Conservation (phyloP, 1,139 yeast genomes). For the Meyerozyma sp. region DNA sequence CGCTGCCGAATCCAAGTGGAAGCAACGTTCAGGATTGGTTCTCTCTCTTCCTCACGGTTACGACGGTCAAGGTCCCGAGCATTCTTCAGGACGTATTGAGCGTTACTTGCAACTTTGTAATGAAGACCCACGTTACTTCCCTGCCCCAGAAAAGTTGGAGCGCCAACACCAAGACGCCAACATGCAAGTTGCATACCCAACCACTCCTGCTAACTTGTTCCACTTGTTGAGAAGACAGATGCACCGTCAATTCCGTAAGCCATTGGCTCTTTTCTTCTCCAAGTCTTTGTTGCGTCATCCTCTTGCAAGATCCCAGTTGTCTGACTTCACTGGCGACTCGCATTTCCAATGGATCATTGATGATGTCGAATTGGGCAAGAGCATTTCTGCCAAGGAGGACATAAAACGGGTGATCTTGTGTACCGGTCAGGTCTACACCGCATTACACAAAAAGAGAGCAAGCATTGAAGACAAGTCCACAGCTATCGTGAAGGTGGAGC, state of each 20-base stretch:
- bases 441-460: slow-evolving; percentile 85
- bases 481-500: slow-evolving; percentile 87
- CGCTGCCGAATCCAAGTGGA: slow-evolving; percentile 98
- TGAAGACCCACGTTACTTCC: slow-evolving; percentile 95
- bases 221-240: slow-evolving; percentile 97
- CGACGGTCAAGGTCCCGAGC: slow-evolving; percentile 99
- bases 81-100: slow-evolving; percentile 96
- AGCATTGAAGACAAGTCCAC: slow-evolving; percentile 70
- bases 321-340: slow-evolving; percentile 87
- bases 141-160: slow-evolving; percentile 77
- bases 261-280: slow-evolving; percentile 83
- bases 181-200: slow-evolving; percentile 97
- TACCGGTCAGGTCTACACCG: slow-evolving; percentile 93
- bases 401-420: slow-evolving; percentile 83
- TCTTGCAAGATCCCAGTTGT: slow-evolving; percentile 79
- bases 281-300: slow-evolving; percentile 96
- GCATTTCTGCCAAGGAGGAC: slow-evolving; percentile 72
- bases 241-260: slow-evolving; percentile 99
- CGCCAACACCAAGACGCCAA: slow-evolving; percentile 99
- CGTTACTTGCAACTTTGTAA: slow-evolving; percentile 94
- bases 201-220: slow-evolving; percentile 96
- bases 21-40: slow-evolving; percentile 95
- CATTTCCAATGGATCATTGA: slow-evolving; percentile 95
- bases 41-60: slow-evolving; percentile 98
- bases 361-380: slow-evolving; percentile 76